Base-by-base conservation (phyloP, 129 eudicot genomes). In the Scalesia atractyloides region DNA sequence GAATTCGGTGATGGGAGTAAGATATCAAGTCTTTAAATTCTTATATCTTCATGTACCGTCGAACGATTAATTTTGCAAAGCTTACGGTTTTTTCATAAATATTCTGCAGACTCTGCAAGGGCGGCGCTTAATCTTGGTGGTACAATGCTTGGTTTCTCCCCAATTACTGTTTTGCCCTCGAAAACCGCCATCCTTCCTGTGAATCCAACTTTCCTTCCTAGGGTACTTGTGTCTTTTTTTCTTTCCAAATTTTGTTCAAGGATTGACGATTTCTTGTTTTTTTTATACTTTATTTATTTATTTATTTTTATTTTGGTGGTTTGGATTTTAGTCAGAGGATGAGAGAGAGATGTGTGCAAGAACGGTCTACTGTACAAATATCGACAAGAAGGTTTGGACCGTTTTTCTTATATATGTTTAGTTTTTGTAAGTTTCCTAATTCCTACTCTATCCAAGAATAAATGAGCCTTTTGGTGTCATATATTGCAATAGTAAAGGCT, bases 111-210 rank as follows among this genome's bases (percentile, higher is more conserved):
- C 70, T 85, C 96, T 68, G 94, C 99, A 68, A 86, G 92, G 73
- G 89, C 78, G 11, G 92, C 99, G 3, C 95, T 94, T 54, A 81
- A 36, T 79, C 97, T 90, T 79, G 73, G 86, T 63, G 97, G 97
- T 77, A 88, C 96, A 67, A 72, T 84, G 74, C 87, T 88, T 34
- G 99, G 99, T 8, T 90, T 86, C 82, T 84, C 91, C 64, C 99
- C 85, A 60, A 72, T 90, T 65, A 94, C 83, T 80, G 99, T 94
- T 77, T 78, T 90, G 80, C 99, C 99, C 70, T 94, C 99, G 24
- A 94, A 94, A 83, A 94, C 99, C 47, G 99, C 99, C 46, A 94
- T 94, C 72, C 99, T 94, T 71, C 99, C 99, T 50, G 99, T 94
- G 84, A 94, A 94, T 79, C 99, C 99, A 69, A 94, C 97, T 49